These are phyloP conservation scores for Ganoderma multipileum DNA, from an alignment of 1,284 basidiomycete genomes.

Conservation along the genomic window DNA sequence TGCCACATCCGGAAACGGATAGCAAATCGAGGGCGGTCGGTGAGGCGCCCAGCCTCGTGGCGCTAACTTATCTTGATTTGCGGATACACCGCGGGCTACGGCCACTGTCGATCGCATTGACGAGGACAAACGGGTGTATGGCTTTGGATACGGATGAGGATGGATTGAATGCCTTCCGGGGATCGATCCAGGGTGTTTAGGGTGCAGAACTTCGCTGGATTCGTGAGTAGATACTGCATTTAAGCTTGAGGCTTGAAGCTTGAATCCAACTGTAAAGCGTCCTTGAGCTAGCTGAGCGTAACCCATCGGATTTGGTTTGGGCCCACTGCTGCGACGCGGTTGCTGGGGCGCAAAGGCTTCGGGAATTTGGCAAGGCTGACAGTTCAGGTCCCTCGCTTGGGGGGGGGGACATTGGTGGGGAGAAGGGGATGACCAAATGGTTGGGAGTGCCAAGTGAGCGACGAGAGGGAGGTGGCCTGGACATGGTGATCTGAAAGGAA, in stretches of 20 bases:
- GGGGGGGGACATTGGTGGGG: slow-evolving; percentile 8
- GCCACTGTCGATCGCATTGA: not conserved
- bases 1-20: not conserved
- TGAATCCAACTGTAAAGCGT: not conserved
- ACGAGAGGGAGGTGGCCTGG: not conserved
- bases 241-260: slow-evolving; percentile 1
- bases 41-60: not conserved
- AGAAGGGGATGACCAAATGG: not conserved
- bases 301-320: not conserved
- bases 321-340: not conserved
- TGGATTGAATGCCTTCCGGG: not conserved
- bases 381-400: slow-evolving; percentile 1
- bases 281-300: not conserved
- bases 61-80: not conserved
- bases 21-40: not conserved
- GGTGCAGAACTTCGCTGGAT: not conserved
- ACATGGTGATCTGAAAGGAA: slow-evolving; percentile 10
- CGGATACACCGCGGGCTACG: not conserved
- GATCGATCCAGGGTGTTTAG: not conserved
- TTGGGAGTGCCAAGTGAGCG: not conserved
- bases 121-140: not conserved
- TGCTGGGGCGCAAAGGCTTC: not conserved
- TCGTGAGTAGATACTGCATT: not conserved
- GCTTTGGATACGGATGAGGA: not conserved
- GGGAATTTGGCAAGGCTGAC: not conserved